A percentile compares a stretch with the other conserved stretches of the same genome.
Evolutionary conservation across 352 stramenopile genomes (phyloP).

Genomic region (Thalassiosira hispida): DNA sequence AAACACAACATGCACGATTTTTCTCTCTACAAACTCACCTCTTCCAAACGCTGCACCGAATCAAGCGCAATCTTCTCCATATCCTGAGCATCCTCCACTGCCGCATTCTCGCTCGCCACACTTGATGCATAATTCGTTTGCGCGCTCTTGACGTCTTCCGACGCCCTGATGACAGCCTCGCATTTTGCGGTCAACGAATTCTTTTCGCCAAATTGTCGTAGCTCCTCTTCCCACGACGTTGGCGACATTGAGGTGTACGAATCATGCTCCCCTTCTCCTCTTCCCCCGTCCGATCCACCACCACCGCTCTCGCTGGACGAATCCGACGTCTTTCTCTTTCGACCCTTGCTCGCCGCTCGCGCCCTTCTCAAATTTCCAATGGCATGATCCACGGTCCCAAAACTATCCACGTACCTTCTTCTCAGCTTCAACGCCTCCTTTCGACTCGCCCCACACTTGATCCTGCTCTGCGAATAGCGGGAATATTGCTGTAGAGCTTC

Average conservation of each 20-base stretch:
- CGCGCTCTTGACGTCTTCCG: conserved; percentile 21
- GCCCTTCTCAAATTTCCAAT: conserved; percentile 24
- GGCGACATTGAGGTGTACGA: not conserved
- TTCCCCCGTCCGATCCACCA: not conserved
- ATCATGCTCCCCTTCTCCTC: not conserved
- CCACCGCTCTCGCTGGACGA: not conserved
- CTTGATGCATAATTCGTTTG: conserved; percentile 42
- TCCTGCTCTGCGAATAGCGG: conserved; percentile 18
- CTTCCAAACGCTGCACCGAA: conserved; percentile 55
- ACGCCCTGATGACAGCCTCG: conserved; percentile 18
- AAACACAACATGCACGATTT: too few relatives aligned
- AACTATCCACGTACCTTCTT: conserved; percentile 25
- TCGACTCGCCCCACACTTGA: conserved; percentile 3
- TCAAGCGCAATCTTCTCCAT: conserved; percentile 59
- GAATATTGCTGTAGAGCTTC: conserved; percentile 24
- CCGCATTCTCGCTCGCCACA: conserved; percentile 61
- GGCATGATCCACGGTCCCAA: conserved; percentile 13
- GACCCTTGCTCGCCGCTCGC: not conserved
- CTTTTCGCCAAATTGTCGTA: conserved; percentile 29
- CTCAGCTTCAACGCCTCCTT: conserved; percentile 41
- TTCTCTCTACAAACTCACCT: too few relatives aligned
- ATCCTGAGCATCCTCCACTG: conserved; percentile 43
- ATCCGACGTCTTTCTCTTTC: not conserved
- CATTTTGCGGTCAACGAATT: conserved; percentile 21
- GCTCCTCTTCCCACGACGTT: conserved; percentile 23